Evolutionary conservation across 257 asterid species (phyloP), one percentile per base, ranked within the genome.

Genomic region (Solanum sejunctum): DNA sequence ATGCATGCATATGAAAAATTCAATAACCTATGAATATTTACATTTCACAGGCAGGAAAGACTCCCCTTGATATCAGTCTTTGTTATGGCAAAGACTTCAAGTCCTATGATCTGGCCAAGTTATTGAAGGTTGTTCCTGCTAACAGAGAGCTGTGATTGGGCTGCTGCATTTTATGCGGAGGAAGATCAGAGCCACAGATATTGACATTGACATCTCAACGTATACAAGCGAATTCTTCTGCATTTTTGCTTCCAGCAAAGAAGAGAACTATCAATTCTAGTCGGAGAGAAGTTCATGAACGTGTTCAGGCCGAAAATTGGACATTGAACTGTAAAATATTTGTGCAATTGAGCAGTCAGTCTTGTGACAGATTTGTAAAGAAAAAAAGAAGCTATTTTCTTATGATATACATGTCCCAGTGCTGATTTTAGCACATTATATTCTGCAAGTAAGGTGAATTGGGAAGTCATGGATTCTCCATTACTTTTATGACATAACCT

Each of bases 21-120:
- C 28, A 6, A 9, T 39, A 61, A 55, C 70, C 16, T 51, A 41
- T 57, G 66, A 28, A 15, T 6, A 67, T 64, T 26, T 75, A 7
- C 85, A 72, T 39, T 85, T 73, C 91, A 93, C 93, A 96, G 99
- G 95, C 87, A 75, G 98, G 98, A 21, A 86, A 88, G 15, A 91
- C 97, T 43, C 85, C 98, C 20, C 88, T 93, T 63, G 99, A 93
- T 88, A 92, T 96, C 39, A 86, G 97, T 92, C 73, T 95, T 58
- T 95, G 98, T 69, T 96, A 96, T 58, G 99, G 99, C 52, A 94
- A 92, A 90, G 99, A 96, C 54, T 96, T 93, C 92, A 96, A 96
- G 90, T 95, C 99, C 10, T 93, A 94, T 80, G 99, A 96, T 79
- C 92, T 96, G 75, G 91, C 97, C 88, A 96, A 91, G 93, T 88